These are phyloP conservation scores for Phytophthora megakarya DNA, from an alignment of 352 stramenopile species.

Conservation along the genomic window DNA sequence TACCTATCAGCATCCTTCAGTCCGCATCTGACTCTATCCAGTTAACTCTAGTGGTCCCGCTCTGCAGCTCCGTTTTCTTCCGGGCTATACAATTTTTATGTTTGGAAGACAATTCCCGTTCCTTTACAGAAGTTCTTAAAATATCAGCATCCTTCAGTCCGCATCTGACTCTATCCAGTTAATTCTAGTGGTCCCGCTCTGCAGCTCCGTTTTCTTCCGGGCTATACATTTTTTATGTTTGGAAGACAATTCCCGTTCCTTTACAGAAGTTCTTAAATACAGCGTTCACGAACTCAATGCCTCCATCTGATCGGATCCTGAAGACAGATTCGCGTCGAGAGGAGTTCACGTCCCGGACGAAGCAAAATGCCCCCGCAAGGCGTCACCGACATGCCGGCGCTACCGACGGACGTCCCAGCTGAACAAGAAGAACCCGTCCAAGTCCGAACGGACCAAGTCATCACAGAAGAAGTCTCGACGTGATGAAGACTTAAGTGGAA, in stretches of 20 bases:
- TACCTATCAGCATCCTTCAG: conserved; percentile 14
- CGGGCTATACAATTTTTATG: conserved; percentile 8
- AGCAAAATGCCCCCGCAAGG: too few species aligned
- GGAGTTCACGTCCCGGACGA: too few species aligned
- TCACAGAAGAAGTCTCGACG: too few species aligned
- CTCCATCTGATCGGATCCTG: conserved; percentile 13
- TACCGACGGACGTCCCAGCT: too few species aligned
- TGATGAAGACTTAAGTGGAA: too few species aligned
- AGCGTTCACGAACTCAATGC: conserved; percentile 20
- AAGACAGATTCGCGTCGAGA: too few species aligned
- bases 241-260: conserved; percentile 7
- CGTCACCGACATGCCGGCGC: too few species aligned
- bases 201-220: conserved; percentile 23
- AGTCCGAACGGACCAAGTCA: too few species aligned
- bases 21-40: neutral
- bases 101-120: conserved; percentile 10
- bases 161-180: conserved; percentile 4
- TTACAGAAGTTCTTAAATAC: conserved; percentile 18
- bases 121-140: conserved; percentile 20
- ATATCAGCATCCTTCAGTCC: conserved; percentile 14
- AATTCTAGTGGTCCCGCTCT: conserved; percentile 16
- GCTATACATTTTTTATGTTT: conserved; percentile 10
- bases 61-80: conserved; percentile 25
- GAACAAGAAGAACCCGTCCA: too few species aligned
- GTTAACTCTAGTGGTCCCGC: conserved; percentile 10